Evolutionary conservation across 768 basidiomycete genomes (phyloP).

Genomic region (Rossbeevera mucosa): DNA sequence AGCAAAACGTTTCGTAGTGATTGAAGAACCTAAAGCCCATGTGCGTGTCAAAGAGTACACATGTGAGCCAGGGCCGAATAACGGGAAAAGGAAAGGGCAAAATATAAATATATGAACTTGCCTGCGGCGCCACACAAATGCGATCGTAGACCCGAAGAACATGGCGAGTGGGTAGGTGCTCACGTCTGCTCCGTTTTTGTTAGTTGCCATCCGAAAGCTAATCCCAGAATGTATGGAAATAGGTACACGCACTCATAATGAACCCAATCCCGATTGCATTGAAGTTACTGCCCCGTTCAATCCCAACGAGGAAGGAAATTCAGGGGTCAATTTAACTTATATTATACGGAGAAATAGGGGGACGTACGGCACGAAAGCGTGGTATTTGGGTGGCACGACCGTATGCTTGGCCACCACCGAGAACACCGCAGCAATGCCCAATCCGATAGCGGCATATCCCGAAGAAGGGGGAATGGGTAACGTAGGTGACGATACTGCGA

Average conservation of each 20-base stretch:
- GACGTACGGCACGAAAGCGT: constrained; percentile 19
- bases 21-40: constrained; percentile 5
- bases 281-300: constrained; percentile 17
- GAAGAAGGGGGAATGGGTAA: constrained; percentile 47
- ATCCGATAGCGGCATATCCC: constrained; percentile 54
- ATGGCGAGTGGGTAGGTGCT: constrained; percentile 25
- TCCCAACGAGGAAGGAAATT: not conserved
- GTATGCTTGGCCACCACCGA: constrained; percentile 40
- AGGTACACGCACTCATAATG: not conserved
- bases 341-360: not conserved
- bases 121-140: constrained; percentile 17
- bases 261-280: constrained; percentile 24
- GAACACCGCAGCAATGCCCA: constrained; percentile 42
- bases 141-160: constrained; percentile 23
- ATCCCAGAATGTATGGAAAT: not conserved
- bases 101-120: not conserved
- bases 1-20: constrained; percentile 26
- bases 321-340: not conserved
- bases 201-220: not conserved
- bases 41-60: not conserved
- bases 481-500: constrained; percentile 21
- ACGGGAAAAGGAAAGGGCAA: too few species aligned
- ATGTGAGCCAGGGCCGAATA: not conserved
- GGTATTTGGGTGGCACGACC: constrained; percentile 23
- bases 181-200: constrained; percentile 6